These are phyloP conservation scores for Coemansia sp. DNA, from an alignment of 371 early-diverging fungal species.

Conservation along the genomic window DNA sequence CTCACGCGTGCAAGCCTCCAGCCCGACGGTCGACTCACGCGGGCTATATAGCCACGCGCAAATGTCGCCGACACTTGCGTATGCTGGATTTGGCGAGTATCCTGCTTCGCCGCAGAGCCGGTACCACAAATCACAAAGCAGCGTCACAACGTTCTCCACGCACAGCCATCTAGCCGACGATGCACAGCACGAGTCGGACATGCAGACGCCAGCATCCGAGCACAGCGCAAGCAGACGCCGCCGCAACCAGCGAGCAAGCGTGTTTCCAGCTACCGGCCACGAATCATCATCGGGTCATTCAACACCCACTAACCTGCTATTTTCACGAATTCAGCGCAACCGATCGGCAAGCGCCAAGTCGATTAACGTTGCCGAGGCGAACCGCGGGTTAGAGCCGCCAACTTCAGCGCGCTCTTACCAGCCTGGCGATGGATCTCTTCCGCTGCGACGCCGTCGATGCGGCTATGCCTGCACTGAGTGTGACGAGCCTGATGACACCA, in stretches of 20 bases:
- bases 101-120: background rate
- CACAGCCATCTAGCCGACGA: conserved; percentile 11
- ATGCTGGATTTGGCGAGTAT: background rate
- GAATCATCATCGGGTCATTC: conserved; percentile 40
- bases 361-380: background rate
- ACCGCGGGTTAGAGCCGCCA: background rate
- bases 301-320: conserved; percentile 22
- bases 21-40: conserved; percentile 10
- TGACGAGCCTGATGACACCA: too few species aligned
- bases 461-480: background rate
- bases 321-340: conserved; percentile 16
- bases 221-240: conserved; percentile 10
- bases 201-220: conserved; percentile 1
- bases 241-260: conserved; percentile 6
- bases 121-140: conserved; percentile 9
- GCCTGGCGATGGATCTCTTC: background rate
- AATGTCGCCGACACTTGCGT: conserved; percentile 3
- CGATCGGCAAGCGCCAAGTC: conserved; percentile 13
- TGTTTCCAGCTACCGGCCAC: conserved; percentile 8
- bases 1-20: conserved; percentile 7
- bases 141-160: conserved; percentile 17
- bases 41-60: conserved; percentile 1
- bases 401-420: conserved; percentile 1
- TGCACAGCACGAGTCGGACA: conserved; percentile 6
- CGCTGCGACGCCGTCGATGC: background rate